Evolutionary conservation across 176 grass and related monocot species (phyloP), one percentile per base, ranked within the genome.

Genomic region (Panicum miliaceum): DNA sequence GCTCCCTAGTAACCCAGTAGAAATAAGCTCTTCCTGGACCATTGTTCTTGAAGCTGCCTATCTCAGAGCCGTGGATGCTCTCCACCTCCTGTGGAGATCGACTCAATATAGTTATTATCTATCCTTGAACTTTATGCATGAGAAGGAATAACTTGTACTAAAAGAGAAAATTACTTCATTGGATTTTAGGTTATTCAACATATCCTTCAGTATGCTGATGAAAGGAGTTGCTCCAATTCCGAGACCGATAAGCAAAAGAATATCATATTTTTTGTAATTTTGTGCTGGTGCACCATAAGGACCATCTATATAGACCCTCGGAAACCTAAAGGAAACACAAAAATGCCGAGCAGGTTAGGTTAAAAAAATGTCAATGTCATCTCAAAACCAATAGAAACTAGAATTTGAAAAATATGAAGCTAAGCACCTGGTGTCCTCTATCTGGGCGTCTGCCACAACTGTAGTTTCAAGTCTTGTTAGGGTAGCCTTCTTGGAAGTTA

Each of bases 211-310:
- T 89, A 99, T 99, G 88, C 97, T 99, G 84, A 99, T 99, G 86
- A 99, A 96, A 74, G 97, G 97, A 74, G 97, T 99, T 59, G 97
- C 97, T 19, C 97, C 97, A 16, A 99, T 99, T 60, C 97, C 97
- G 29, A 99, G 91, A 52, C 97, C 97, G 15, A 99, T 82, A 32
- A 96, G 91, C 90, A 99, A 82, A 89, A 99, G 93, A 83, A 99
- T 96, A 61, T 99, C 97, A 18, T 96, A 99, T 84, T 99, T 99
- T 81, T 92, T 96, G 90, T 99, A 99, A 77, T 99, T 96, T 96
- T 99, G 97, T 27, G 97, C 93, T 13, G 97, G 97, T 76, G 97
- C 97, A 70, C 97, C 97, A 51, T 92, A 99, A 16, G 97, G 93
- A 3, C 97, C 93, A 53, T 99, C 97, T 69, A 99, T 99, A 47